Conservation (phyloP, 495 filamentous ascomycete genomes). For the Neurospora sp. region DNA sequence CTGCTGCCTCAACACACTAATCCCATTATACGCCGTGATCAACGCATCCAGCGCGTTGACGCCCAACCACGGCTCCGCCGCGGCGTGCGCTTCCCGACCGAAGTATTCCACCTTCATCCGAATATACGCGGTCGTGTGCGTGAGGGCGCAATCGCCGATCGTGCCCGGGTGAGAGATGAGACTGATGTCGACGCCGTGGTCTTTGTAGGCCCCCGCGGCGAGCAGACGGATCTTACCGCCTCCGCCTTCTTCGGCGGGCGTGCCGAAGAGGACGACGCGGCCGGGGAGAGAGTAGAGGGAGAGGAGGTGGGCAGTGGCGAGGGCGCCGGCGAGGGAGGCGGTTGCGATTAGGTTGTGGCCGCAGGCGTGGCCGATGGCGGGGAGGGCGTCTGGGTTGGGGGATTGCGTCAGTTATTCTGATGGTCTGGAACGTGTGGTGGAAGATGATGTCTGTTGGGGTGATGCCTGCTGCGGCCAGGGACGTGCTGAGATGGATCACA, state of each 20-base stretch:
- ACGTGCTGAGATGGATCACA: too few species aligned
- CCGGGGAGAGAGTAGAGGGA: slow-evolving; percentile 39
- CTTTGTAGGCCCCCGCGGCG: slow-evolving; percentile 51
- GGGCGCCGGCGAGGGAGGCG: slow-evolving; percentile 47
- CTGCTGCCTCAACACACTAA: slow-evolving; percentile 54
- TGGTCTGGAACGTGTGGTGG: background rate
- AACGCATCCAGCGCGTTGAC: slow-evolving; percentile 57
- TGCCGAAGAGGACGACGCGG: slow-evolving; percentile 54
- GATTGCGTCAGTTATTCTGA: background rate
- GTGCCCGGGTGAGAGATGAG: slow-evolving; percentile 53
- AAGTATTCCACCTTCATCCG: slow-evolving; percentile 41
- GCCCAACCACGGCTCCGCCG: slow-evolving; percentile 53
- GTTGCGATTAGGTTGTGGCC: slow-evolving; percentile 64
- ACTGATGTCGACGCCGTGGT: slow-evolving; percentile 48
- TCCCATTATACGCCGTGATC: slow-evolving; percentile 50
- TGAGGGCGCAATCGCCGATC: slow-evolving; percentile 28
- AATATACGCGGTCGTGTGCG: slow-evolving; percentile 40
- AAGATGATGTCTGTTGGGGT: background rate
- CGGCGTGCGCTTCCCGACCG: slow-evolving; percentile 44
- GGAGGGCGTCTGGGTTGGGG: slow-evolving; percentile 37
- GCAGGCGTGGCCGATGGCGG: slow-evolving; percentile 55
- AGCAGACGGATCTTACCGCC: slow-evolving; percentile 60
- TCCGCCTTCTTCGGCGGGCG: slow-evolving; percentile 55
- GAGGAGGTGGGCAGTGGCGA: slow-evolving; percentile 46
- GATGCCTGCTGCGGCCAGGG: background rate